Base-by-base conservation (phyloP, 2,329 filamentous ascomycete genomes). In the Endoconidiophora polonica region DNA sequence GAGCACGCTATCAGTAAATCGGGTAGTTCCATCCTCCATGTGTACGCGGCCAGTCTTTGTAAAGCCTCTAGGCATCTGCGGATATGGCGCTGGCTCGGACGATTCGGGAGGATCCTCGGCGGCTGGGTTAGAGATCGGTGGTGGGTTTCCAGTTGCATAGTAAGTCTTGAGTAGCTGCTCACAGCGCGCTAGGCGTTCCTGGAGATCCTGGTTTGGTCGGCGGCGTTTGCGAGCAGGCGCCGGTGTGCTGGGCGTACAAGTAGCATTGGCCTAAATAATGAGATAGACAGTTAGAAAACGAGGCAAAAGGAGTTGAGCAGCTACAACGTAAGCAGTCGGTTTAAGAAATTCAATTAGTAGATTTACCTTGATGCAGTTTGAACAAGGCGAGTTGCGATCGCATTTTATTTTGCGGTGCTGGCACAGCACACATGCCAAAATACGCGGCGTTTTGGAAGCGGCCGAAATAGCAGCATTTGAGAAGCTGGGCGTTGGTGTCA, bases 341-440 rank as follows among this genome's bases (percentile, higher is more conserved):
- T 6, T 6, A 10, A 36, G 9, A 7, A 23, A 23, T 37, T 14
- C 20, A 47, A 1, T 39, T 14, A 33, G 20, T 47, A 33, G 22
- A 42, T 60, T 57, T 45, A 77, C 74, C 68, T 77, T 78, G 59
- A 72, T 62, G 56, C 74, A 78, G 56, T 78, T 77, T 52, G 73
- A 70, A 57, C 74, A 78, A 3, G 74, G 75, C 39, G 70, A 74
- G 40, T 68, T 70, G 54, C 74, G 68, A 57, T 78, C 74, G 61
- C 75, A 79, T 60, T 76, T 77, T 62, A 77, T 77, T 63, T 79
- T 78, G 57, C 75, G 70, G 58, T 74, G 71, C 58, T 78, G 74
- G 58, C 74, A 78, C 37, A 77, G 64, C 18, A 74, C 71, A 56
- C 74, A 76, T 18, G 71, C 71, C 52, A 75, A 62, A 44, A 74